Percentiles rank a stretch among this genome's conserved stretches.
Evolutionary conservation across 148 eudicot genomes (phyloP).

Genomic region (Vaccinium vitisidaea): DNA sequence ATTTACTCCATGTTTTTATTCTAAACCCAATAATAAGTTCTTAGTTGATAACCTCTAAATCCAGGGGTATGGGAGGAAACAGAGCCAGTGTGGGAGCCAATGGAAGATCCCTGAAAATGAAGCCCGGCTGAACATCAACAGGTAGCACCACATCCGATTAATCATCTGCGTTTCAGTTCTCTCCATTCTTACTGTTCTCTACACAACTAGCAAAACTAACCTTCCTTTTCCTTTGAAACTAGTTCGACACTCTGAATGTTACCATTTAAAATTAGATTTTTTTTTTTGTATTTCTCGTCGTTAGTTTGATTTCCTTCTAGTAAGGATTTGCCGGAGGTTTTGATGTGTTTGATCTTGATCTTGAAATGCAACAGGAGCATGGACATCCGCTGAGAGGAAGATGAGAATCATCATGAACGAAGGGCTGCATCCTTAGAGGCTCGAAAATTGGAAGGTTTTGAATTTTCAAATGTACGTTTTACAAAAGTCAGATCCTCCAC

Average conservation of each 20-base stretch:
- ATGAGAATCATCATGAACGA: not conserved
- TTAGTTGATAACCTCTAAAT: conserved; percentile 6
- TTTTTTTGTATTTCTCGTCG: not conserved
- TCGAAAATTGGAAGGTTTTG: not conserved
- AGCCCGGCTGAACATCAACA: conserved; percentile 26
- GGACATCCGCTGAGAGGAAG: conserved; percentile 11
- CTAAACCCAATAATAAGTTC: not conserved
- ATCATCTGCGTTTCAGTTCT: not conserved
- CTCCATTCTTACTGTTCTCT: not conserved
- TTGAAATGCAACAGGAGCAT: conserved; percentile 14
- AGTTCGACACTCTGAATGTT: not conserved
- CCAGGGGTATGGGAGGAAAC: conserved; percentile 33
- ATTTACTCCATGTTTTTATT: conserved; percentile 5
- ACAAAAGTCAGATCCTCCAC: not conserved
- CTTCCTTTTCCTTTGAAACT: not conserved
- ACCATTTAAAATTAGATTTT: no score
- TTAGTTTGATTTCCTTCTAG: not conserved
- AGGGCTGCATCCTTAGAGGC: conserved; percentile 1
- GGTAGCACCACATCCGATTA: conserved; percentile 25
- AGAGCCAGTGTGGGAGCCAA: conserved; percentile 26
- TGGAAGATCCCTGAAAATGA: conserved; percentile 23
- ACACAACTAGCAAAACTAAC: not conserved
- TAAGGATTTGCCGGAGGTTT: no score
- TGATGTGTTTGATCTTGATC: no score
- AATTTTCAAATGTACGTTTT: not conserved